Evolutionary conservation across 2,329 filamentous ascomycete genomes (phyloP).

Genomic region (Pseudodiploospora longispora): DNA sequence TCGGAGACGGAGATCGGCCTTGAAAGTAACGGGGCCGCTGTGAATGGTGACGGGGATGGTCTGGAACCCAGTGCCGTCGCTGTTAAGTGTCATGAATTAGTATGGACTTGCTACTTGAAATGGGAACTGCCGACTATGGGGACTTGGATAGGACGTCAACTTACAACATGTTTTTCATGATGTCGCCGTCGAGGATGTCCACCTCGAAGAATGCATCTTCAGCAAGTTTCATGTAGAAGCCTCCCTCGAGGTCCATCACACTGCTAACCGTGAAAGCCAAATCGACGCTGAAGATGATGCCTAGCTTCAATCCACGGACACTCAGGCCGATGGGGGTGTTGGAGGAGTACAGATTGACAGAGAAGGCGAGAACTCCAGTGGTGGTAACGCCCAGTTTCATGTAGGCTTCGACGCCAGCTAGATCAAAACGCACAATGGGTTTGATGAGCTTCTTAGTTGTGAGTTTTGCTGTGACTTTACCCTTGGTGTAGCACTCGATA

Average conservation of each 20-base stretch:
- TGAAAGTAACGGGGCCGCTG: slow-evolving; percentile 35
- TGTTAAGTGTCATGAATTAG: not conserved
- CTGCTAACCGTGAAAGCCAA: slow-evolving; percentile 38
- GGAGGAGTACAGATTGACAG: slow-evolving; percentile 38
- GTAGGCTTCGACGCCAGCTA: slow-evolving; percentile 40
- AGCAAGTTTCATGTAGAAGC: slow-evolving; percentile 34
- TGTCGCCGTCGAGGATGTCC: slow-evolving; percentile 22
- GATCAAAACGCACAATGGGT: slow-evolving; percentile 33
- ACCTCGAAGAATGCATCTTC: slow-evolving; percentile 30
- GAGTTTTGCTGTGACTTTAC: slow-evolving; percentile 34
- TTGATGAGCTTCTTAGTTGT: slow-evolving; percentile 28
- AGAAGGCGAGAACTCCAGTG: slow-evolving; percentile 36
- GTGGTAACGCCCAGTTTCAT: slow-evolving; percentile 37
- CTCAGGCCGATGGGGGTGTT: slow-evolving; percentile 33
- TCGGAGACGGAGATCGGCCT: slow-evolving; percentile 39
- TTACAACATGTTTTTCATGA: slow-evolving; percentile 34
- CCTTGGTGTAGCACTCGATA: slow-evolving; percentile 40
- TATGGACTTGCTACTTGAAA: not conserved
- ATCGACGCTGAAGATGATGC: slow-evolving; percentile 39
- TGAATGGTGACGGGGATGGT: slow-evolving; percentile 40
- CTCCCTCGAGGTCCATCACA: slow-evolving; percentile 37
- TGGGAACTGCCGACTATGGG: not conserved
- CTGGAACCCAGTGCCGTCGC: slow-evolving; percentile 28
- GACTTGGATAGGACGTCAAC: slow-evolving; percentile 1
- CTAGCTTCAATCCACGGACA: slow-evolving; percentile 32